Percentiles rank a stretch among this genome's conserved stretches.
Conservation (phyloP, 1,284 basidiomycete genomes). For the Cystobasidiaceae sp. region DNA sequence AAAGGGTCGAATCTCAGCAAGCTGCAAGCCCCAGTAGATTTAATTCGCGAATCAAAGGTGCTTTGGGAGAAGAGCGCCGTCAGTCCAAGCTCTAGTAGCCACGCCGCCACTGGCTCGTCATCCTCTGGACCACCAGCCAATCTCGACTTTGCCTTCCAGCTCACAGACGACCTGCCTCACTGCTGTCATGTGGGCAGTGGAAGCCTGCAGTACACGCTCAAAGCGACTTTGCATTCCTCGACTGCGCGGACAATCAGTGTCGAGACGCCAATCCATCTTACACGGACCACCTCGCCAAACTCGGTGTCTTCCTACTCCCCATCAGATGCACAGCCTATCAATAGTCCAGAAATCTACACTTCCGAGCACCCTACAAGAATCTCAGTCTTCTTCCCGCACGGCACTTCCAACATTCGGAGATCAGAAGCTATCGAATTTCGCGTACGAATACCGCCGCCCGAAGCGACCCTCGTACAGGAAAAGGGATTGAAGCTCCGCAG, state of each 20-base stretch:
- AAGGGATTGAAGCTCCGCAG: constrained; percentile 30
- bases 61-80: constrained; percentile 7
- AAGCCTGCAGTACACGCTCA: constrained; percentile 16
- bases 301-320: not conserved
- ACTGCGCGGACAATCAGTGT: not conserved
- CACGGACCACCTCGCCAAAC: constrained; percentile 14
- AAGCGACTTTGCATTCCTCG: constrained; percentile 5
- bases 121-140: constrained; percentile 7
- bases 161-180: constrained; percentile 31
- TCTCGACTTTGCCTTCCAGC: constrained; percentile 19
- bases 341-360: constrained; percentile 10
- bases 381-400: constrained; percentile 25
- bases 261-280: constrained; percentile 14
- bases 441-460: constrained; percentile 29
- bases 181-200: constrained; percentile 27
- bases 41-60: constrained; percentile 17
- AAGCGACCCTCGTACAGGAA: constrained; percentile 11
- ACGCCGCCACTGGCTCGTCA: not conserved
- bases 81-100: too few relatives aligned
- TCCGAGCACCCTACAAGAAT: constrained; percentile 16
- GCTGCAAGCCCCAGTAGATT: constrained; percentile 3
- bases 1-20: not conserved
- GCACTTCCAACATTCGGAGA: constrained; percentile 3
- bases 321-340: not conserved
- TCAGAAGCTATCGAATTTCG: constrained; percentile 28